These are phyloP conservation scores for Trichoderma sp. DNA, from an alignment of 2,329 filamentous ascomycete genomes.

Conservation along the genomic window DNA sequence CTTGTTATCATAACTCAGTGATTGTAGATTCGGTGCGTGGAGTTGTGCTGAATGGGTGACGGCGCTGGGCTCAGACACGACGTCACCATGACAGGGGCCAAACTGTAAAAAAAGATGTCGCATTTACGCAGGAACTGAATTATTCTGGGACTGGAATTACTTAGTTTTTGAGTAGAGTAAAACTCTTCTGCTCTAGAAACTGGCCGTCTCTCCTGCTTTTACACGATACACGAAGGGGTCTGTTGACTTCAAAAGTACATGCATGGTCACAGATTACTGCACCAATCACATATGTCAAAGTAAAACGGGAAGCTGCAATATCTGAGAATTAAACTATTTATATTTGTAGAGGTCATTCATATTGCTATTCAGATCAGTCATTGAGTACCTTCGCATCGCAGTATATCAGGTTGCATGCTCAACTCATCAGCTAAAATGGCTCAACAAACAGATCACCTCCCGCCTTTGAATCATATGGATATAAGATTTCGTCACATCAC, in stretches of 20 bases:
- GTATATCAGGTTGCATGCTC: background rate
- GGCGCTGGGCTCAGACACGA: background rate
- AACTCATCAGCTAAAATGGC: background rate
- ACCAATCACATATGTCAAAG: background rate
- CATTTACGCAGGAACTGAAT: background rate
- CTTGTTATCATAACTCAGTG: background rate
- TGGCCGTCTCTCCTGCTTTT: background rate
- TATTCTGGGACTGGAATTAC: background rate
- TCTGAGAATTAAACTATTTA: background rate
- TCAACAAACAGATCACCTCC: background rate
- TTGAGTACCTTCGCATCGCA: background rate
- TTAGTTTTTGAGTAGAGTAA: background rate
- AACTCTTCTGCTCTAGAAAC: background rate
- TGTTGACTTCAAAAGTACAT: background rate
- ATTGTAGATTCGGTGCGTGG: background rate
- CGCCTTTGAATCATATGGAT: background rate
- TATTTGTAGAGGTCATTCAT: background rate
- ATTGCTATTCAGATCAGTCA: background rate
- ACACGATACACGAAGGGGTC: background rate
- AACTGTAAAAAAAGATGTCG: background rate
- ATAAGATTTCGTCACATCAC: background rate
- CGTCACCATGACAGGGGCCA: constrained; percentile 9
- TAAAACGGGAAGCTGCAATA: background rate
- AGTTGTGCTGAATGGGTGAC: background rate
- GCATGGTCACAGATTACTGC: background rate